Evolutionary conservation across 495 filamentous ascomycete genomes (phyloP).

Genomic region (Aspergillus sclerotioniger): DNA sequence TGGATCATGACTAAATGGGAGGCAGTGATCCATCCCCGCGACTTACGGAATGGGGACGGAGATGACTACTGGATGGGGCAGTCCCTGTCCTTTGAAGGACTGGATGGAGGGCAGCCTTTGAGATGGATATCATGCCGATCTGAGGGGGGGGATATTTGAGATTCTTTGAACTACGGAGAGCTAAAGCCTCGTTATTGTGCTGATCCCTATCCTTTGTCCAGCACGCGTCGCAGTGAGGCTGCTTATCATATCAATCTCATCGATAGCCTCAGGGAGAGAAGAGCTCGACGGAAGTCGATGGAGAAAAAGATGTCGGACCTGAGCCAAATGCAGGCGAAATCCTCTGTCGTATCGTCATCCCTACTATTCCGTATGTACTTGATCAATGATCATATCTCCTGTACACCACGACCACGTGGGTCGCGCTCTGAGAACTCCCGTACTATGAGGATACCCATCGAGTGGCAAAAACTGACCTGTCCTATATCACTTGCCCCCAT

Average conservation of each 20-base stretch:
- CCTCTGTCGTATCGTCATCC: too few relatives aligned
- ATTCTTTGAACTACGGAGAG: background rate
- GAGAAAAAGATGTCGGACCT: background rate
- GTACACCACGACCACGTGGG: too few relatives aligned
- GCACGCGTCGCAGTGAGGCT: background rate
- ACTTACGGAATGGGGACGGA: background rate
- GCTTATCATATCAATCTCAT: slow-evolving; percentile 7
- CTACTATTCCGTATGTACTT: too few relatives aligned
- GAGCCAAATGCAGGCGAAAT: too few relatives aligned
- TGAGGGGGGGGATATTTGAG: background rate
- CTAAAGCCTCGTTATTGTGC: slow-evolving; percentile 7
- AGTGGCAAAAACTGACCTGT: background rate
- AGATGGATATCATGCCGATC: slow-evolving; percentile 1
- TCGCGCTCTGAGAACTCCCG: too few relatives aligned
- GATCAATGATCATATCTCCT: too few relatives aligned
- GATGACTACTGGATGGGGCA: background rate
- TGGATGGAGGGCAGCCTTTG: background rate
- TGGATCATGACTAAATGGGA: background rate
- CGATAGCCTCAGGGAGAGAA: background rate
- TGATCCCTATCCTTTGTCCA: background rate
- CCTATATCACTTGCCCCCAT: background rate
- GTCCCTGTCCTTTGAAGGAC: background rate
- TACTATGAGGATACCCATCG: background rate
- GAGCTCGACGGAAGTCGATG: too few relatives aligned
- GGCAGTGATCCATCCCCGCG: background rate